A percentile compares a stretch with the other conserved stretches of the same genome.
Evolutionary conservation across 805 yeast species (phyloP).

Genomic region (Kregervanrija fluxuum): DNA sequence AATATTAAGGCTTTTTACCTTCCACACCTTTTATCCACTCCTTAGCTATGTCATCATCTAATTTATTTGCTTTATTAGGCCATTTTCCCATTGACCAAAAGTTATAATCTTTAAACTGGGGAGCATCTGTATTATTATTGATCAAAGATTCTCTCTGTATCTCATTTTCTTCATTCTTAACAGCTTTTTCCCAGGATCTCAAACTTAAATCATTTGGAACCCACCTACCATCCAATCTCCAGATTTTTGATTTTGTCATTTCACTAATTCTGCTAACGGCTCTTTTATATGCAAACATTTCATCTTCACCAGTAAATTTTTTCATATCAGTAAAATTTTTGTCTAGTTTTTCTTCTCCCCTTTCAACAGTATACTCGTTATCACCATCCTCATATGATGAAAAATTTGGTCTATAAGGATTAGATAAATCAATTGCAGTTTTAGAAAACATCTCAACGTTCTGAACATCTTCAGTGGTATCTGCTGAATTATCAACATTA

Average conservation of each 20-base stretch:
- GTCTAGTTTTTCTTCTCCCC: slow-evolving; percentile 11
- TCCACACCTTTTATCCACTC: slow-evolving; percentile 45
- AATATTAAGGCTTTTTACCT: slow-evolving; percentile 2
- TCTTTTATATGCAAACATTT: slow-evolving; percentile 62
- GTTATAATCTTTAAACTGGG: slow-evolving; percentile 38
- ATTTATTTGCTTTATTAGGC: slow-evolving; percentile 39
- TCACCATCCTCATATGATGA: slow-evolving; percentile 50
- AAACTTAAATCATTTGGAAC: slow-evolving; percentile 41
- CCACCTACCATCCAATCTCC: slow-evolving; percentile 50
- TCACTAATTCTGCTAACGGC: slow-evolving; percentile 57
- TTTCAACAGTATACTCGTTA: slow-evolving; percentile 24
- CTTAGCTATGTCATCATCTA: slow-evolving; percentile 48
- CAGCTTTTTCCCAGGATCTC: slow-evolving; percentile 56
- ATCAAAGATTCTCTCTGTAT: background rate
- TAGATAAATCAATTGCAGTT: slow-evolving; percentile 49
- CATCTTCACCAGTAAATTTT: slow-evolving; percentile 73
- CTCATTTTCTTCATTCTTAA: background rate
- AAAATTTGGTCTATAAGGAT: slow-evolving; percentile 66
- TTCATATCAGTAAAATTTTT: slow-evolving; percentile 40
- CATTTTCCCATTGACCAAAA: slow-evolving; percentile 67
- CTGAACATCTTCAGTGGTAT: slow-evolving; percentile 23
- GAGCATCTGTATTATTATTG: slow-evolving; percentile 25
- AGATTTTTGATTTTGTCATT: slow-evolving; percentile 28
- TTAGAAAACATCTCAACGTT: slow-evolving; percentile 66
- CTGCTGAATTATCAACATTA: background rate